Evolutionary conservation across 192 early-diverging fungal species (phyloP), one percentile per base, ranked within the genome.

Genomic region (Coemansia reversa): DNA sequence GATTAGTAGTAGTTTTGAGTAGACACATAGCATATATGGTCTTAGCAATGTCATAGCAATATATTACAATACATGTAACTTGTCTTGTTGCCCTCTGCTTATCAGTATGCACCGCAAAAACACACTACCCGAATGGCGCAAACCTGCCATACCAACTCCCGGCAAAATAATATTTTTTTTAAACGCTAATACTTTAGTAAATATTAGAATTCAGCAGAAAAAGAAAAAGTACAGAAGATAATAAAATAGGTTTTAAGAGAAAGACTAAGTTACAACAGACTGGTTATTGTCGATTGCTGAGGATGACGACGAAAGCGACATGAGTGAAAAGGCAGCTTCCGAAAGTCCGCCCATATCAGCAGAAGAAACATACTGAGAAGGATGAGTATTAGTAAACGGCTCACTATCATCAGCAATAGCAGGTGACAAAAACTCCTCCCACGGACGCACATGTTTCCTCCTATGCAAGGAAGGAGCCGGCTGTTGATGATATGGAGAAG

Each of bases 301-400:
- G 29, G 28, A n/a, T 7, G 71, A 58, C 35, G 66, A 68, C 27
- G 72, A 74, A 52, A 80, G 69, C 58, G 77, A 67, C 77, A 80
- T 80, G 35, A 80, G 77, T 58, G 77, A 80, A 30, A 80, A 74
- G 18, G 77, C 77, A 50, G 77, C 77, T 6, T 80, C 77, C 2
- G 77, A 61, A 29, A 79, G 71, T 4, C 76, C 64, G 18, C 27
- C 62, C 6, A 63, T 61, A 35, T 56, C 50, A 32, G 30, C 30
- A 32, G 30, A 7, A 32, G 30, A 32, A 32, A 30, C 42, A 19
- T n/a, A n/a, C n/a, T n/a, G n/a, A n/a, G 25, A 23, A 24, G 23
- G 9, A 28, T 32, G 56, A 5, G 28, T 20, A 22, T 29, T 48
- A 28, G 60, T 27, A 32, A 22, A 51, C 28, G 45, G 5, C 42